Percentiles rank a stretch among this genome's conserved stretches.
phyloP scores from a whole-genome alignment of 495 filamentous ascomycete species.

The Podospora appendiculata region DNA sequence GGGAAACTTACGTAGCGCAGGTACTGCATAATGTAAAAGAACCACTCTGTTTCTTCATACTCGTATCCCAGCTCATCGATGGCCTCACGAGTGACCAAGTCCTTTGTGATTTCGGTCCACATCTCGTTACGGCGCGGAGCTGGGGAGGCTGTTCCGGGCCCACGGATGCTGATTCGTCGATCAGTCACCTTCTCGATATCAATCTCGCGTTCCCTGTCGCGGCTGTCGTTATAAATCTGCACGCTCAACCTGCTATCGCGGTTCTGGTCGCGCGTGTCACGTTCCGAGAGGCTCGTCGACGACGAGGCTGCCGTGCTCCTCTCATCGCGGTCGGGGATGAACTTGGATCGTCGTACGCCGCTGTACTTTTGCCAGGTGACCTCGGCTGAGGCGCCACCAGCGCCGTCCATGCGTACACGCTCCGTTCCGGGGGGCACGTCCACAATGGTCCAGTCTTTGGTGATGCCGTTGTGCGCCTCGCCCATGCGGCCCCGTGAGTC shows the following conservation, averaged over 20 bases:
- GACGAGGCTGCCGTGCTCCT: constrained; percentile 17
- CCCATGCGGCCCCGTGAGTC: constrained; percentile 53
- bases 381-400: constrained; percentile 57
- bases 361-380: constrained; percentile 72
- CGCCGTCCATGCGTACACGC: constrained; percentile 66
- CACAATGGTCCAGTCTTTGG: constrained; percentile 66
- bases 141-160: constrained; percentile 14
- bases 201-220: constrained; percentile 31
- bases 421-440: constrained; percentile 75
- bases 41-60: constrained; percentile 83
- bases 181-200: constrained; percentile 41
- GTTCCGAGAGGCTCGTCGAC: constrained; percentile 19
- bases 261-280: constrained; percentile 26
- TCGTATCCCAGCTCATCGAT: constrained; percentile 80
- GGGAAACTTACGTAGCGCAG: constrained; percentile 66
- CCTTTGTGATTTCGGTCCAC: constrained; percentile 98
- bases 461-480: constrained; percentile 60
- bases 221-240: constrained; percentile 29
- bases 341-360: constrained; percentile 62
- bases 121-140: constrained; percentile 54
- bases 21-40: constrained; percentile 91
- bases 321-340: constrained; percentile 46
- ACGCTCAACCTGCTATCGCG: constrained; percentile 29
- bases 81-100: constrained; percentile 79
- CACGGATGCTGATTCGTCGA: constrained; percentile 30